Base-by-base conservation (phyloP, 345 rosid genomes). In the Eucalyptus cladocalyx region DNA sequence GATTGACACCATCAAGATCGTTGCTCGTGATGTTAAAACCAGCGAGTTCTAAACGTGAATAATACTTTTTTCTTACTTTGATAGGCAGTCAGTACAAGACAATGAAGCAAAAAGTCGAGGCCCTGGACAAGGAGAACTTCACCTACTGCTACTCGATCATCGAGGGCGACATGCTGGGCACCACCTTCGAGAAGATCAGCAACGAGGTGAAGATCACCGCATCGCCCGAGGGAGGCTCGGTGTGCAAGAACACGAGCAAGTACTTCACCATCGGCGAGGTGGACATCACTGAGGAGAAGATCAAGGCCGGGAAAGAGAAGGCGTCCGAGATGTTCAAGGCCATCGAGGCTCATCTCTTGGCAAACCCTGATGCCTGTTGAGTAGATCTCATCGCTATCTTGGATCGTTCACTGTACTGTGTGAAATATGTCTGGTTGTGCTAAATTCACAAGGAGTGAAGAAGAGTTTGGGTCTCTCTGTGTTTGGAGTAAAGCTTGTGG, bases 71-170 rank as follows among this genome's bases (percentile, higher is more conserved):
- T 56, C 30, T 56, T 56, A 10, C 26, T 16, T 30, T 24, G 32
- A 43, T 87, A 93, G 93, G 92, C 4, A 86, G 83, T 56, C 86
- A 88, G 6, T 87, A 85, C 91, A 90, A 89, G 58, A 62, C 87
- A 34, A 87, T 91, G 88, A 94, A 93, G 93, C 92, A 93, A 26
- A 88, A 85, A 58, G 67, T 92, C 47, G 94, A 94, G 11, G 89
- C 72, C 13, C 3, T 93, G 34, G 95, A 94, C 90, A 89, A 88
- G 89, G 93, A 89, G 87, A 92, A 83, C 32, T n/a, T 91, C 5
- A 13, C 28, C 3, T 88, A 85, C 81, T 23, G 69, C 83, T 94
- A 91, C 91, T 90, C 88, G 8, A 28, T 91, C 51, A 88, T 89
- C 26, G 95, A 93, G 83, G 93, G 92, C 17, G 93, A 91, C 11